Evolutionary conservation across 163 green algal genomes (phyloP), one percentile per base, ranked within the genome.

Genomic region (Chlorella variabilis): DNA sequence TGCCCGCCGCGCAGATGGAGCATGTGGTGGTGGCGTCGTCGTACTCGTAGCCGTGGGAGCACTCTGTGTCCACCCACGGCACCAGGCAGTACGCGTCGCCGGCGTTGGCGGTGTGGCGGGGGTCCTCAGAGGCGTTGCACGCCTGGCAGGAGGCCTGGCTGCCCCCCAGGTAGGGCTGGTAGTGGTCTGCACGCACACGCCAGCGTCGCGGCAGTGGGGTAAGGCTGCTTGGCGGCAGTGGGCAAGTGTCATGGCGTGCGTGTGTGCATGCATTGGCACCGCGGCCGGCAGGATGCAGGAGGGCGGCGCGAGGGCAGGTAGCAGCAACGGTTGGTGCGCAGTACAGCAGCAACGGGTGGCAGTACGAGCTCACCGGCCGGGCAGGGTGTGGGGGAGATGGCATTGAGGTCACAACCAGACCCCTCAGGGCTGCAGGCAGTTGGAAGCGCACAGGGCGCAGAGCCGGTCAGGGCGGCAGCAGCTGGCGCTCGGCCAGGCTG

Each of bases 11-110:
- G 59, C 59, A 67, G n/a, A 67, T 67, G 59, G 7, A 6, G 59
- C 59, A 67, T 17, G 59, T 67, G 59, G 59, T 67, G n/a, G n/a
- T 67, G 59, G n/a, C 29, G 59, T 3, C n/a, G 59, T 67, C 18
- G 59, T 67, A 67, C 29, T 67, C 59, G 29, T 67, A 67, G 59
- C 59, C 59, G 59, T 67, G 6, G 59, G 59, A 39, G 59, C 59
- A 67, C n/a, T 27, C 27, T 38, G n/a, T 67, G 59, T 67, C 59
- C 29, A 38, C 29, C n/a, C 29, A 67, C 4, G 59, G 59, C n/a
- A 67, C 29, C n/a, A 38, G 27, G 59, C 59, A 67, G 59, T 67
- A 67, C 4, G 9, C 59, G 29, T 67, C 59, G 59, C 59, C 59
- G 9, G 27, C 11, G 59, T 67, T 67, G n/a, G 59, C 9, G n/a